A percentile compares a stretch with the other conserved stretches of the same genome.
Conservation (phyloP, 2,329 filamentous ascomycete species). For the Pseudogymnoascus sp. region DNA sequence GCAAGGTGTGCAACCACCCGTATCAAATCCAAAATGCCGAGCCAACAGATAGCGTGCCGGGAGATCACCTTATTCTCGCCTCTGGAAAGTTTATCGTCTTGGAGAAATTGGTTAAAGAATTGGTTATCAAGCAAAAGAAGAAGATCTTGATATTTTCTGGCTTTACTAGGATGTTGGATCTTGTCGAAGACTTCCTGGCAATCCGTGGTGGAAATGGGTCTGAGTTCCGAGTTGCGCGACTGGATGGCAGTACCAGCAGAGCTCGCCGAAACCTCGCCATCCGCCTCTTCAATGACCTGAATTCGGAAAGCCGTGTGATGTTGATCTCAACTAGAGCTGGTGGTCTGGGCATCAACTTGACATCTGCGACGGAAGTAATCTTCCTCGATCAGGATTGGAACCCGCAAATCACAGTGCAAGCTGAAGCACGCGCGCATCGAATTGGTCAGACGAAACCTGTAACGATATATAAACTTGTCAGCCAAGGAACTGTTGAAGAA, state of each 20-base stretch:
- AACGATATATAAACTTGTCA: slow-evolving; percentile 88
- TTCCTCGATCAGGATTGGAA: slow-evolving; percentile 98
- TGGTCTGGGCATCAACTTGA: slow-evolving; percentile 93
- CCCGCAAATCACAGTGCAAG: slow-evolving; percentile 93
- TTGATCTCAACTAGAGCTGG: slow-evolving; percentile 87
- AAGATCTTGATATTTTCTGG: slow-evolving; percentile 92
- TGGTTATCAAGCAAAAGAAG: slow-evolving; percentile 56
- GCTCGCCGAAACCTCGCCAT: slow-evolving; percentile 88
- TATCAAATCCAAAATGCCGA: slow-evolving; percentile 35
- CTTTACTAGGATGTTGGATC: slow-evolving; percentile 78
- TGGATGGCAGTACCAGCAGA: slow-evolving; percentile 72
- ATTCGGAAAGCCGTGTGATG: slow-evolving; percentile 78
- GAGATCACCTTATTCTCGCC: slow-evolving; percentile 78
- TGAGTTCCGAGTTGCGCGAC: slow-evolving; percentile 62
- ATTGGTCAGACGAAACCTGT: slow-evolving; percentile 96
- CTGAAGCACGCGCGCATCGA: slow-evolving; percentile 82
- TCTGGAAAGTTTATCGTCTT: slow-evolving; percentile 81
- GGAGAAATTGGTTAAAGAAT: slow-evolving; percentile 74
- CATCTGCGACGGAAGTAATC: slow-evolving; percentile 92
- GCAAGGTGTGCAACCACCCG: slow-evolving; percentile 90
- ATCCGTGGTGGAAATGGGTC: slow-evolving; percentile 45
- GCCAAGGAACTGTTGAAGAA: slow-evolving; percentile 79
- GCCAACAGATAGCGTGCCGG: slow-evolving; percentile 47
- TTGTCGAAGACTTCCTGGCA: slow-evolving; percentile 78
- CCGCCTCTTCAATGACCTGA: slow-evolving; percentile 81